Evolutionary conservation across 2,329 filamentous ascomycete genomes (phyloP), one percentile per base, ranked within the genome.

Genomic region (Leptographium lundbergii): DNA sequence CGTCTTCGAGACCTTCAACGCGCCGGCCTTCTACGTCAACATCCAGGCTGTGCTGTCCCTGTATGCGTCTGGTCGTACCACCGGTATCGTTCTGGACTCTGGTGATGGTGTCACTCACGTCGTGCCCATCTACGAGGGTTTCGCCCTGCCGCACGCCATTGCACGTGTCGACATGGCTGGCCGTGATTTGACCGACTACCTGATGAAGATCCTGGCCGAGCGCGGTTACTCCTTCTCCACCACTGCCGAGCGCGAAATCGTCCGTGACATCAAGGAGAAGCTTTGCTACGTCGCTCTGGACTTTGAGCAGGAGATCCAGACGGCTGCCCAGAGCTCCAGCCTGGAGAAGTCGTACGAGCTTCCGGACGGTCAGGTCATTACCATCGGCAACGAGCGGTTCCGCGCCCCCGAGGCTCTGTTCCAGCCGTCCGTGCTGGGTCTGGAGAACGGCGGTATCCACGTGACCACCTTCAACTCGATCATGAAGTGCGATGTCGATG

Each of bases 201-300:
- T 99, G 72, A 97, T 99, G 94, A 97, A 97, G 89, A 97, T 99
- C 73, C 81, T 99, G 72, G 94, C 94, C 71, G 94, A 99, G 88
- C 91, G 94, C 74, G 94, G 94, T 72, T 97, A 99, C 85, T 90
- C 90, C 71, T 99, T 99, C 89, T 96, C 92, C 74, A 99, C 94
- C 81, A 97, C 94, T 64, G 94, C 94, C 77, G 94, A 99, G 85
- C 94, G 94, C 79, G 94, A 97, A 95, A 99, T 97, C 75, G 94
- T 97, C 73, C 92, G 94, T 83, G 94, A 99, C 77, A 97, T 99
- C 84, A 99, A 99, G 88, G 94, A 99, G 88, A 99, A 97, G 87
- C 91, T 99, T 72, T 99, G 94, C 87, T 99, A 99, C 81, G 94
- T 97, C 74, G 94, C 94, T 67, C 89, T 99, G 69, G 94, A 99